Evolutionary conservation across 257 asterid species (phyloP).

Genomic region (Scutellaria baicalensis): DNA sequence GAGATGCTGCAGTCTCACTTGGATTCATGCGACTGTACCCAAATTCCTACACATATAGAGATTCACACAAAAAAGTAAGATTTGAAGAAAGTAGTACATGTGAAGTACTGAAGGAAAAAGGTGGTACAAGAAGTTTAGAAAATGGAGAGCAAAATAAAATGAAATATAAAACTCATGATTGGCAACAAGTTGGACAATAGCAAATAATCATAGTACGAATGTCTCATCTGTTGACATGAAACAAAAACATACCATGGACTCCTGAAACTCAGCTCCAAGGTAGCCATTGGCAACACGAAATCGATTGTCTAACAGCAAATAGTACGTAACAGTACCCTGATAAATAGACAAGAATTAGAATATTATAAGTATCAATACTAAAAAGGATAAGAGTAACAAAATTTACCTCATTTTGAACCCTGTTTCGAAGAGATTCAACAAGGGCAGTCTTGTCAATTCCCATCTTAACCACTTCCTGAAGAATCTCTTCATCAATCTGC

Average conservation of each 20-base stretch:
- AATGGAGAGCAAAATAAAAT: neutral
- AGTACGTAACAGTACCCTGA: constrained; percentile 89
- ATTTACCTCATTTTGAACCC: constrained; percentile 83
- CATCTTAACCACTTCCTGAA: constrained; percentile 75
- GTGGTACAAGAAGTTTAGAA: neutral
- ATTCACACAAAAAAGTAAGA: neutral
- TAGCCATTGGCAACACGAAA: constrained; percentile 72
- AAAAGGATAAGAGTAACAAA: constrained; percentile 4
- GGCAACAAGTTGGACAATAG: neutral
- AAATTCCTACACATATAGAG: constrained; percentile 34
- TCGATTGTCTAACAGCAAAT: constrained; percentile 81
- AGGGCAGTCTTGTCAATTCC: constrained; percentile 67
- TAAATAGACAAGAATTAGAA: constrained; percentile 18
- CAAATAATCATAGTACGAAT: neutral
- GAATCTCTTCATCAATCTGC: constrained; percentile 94
- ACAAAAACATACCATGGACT: constrained; percentile 48
- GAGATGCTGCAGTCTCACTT: constrained; percentile 43
- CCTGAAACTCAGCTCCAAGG: constrained; percentile 90
- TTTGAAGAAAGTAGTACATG: neutral
- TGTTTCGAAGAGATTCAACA: constrained; percentile 66
- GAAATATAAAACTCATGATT: neutral
- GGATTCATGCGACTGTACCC: constrained; percentile 36
- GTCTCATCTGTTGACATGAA: constrained; percentile 6
- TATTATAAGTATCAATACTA: constrained; percentile 4
- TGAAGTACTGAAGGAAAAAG: neutral